These are phyloP conservation scores for Ustilago curta DNA, from an alignment of 1,284 basidiomycete species.

Conservation along the genomic window DNA sequence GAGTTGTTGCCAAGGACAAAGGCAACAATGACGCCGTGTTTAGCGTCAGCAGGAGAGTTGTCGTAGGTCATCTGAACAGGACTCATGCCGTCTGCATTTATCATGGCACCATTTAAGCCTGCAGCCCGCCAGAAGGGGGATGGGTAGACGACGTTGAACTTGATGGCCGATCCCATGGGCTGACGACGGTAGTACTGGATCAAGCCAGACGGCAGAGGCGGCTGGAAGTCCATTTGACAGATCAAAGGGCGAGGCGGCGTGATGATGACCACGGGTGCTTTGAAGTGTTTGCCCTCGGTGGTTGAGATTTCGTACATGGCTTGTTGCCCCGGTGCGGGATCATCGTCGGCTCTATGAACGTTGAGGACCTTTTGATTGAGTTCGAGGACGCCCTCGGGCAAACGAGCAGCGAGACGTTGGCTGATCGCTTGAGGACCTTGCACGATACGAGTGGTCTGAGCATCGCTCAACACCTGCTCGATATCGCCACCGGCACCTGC, in stretches of 20 bases:
- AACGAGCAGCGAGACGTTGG: conserved; percentile 33
- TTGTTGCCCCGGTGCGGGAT: not conserved
- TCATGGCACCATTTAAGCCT: conserved; percentile 39
- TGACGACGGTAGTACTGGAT: conserved; percentile 49
- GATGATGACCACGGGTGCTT: conserved; percentile 36
- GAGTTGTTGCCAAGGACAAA: conserved; percentile 49
- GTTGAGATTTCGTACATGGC: conserved; percentile 29
- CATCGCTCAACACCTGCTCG: conserved; percentile 43
- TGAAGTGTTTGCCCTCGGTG: conserved; percentile 14
- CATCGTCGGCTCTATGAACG: conserved; percentile 9
- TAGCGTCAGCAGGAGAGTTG: conserved; percentile 42
- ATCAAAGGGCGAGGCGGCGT: conserved; percentile 38
- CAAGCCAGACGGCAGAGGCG: conserved; percentile 35
- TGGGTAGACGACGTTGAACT: conserved; percentile 45
- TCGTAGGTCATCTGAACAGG: conserved; percentile 49
- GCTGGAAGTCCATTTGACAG: conserved; percentile 45
- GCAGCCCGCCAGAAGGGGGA: conserved; percentile 46
- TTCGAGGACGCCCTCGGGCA: conserved; percentile 14
- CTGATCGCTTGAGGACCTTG: conserved; percentile 43
- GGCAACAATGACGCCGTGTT: conserved; percentile 33
- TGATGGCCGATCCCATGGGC: conserved; percentile 51
- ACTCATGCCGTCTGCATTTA: conserved; percentile 42
- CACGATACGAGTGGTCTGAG: conserved; percentile 40
- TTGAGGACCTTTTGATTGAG: conserved; percentile 27
- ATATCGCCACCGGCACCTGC: conserved; percentile 42